A percentile compares a stretch with the other conserved stretches of the same genome.
phyloP scores from a whole-genome alignment of 257 asterid species.

The Nicotiana attenuata region DNA sequence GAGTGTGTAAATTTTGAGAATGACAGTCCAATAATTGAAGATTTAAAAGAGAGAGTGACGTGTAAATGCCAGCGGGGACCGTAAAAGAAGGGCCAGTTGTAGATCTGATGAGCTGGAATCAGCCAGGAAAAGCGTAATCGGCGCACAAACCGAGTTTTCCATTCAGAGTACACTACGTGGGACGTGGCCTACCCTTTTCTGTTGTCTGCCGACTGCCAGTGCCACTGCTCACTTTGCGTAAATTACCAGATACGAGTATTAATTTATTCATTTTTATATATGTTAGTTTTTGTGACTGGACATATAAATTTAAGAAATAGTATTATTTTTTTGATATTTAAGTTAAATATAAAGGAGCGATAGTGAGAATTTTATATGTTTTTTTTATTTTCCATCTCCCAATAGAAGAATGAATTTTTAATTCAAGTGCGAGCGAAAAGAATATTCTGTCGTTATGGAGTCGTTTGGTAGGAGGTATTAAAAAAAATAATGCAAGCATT shows the following conservation, averaged over 20 bases:
- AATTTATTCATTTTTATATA: no score
- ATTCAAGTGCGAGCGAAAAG: no score
- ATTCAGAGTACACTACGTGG: neutral
- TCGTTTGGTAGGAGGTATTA: no score
- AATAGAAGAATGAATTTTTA: no score
- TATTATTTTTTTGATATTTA: no score
- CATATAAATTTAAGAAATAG: no score
- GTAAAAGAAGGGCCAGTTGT: neutral
- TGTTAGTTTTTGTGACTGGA: no score
- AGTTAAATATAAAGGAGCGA: no score
- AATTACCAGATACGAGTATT: neutral
- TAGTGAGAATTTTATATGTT: no score
- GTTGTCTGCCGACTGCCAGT: neutral
- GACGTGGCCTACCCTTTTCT: neutral
- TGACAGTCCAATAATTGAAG: neutral
- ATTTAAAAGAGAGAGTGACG: neutral
- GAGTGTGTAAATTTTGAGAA: neutral
- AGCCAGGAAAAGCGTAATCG: neutral
- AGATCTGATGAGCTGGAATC: slow-evolving; percentile 7
- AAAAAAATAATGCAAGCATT: no score
- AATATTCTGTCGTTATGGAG: no score
- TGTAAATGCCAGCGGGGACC: neutral
- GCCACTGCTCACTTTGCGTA: neutral
- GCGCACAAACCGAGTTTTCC: neutral
- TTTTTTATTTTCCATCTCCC: no score